Evolutionary conservation across 2,329 filamentous ascomycete species (phyloP).

Genomic region (Ophiocordyceps australis): DNA sequence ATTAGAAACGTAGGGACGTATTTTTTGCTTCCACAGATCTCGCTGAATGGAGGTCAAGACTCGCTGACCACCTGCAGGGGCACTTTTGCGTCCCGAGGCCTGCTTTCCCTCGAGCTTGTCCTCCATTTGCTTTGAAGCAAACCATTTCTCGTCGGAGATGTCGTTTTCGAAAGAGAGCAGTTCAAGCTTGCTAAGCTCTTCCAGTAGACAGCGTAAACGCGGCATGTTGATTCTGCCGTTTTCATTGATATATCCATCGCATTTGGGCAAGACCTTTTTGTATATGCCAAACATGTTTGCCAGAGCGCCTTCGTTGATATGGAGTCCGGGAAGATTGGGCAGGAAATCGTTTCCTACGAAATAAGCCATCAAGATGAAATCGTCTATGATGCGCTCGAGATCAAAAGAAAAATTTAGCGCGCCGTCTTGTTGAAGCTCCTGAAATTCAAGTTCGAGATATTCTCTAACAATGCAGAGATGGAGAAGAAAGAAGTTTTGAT

Average conservation of each 20-base stretch:
- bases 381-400: slow-evolving; percentile 91
- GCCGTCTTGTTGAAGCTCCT: slow-evolving; percentile 65
- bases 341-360: slow-evolving; percentile 99
- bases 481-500: slow-evolving; percentile 96
- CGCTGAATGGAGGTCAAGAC: slow-evolving; percentile 67
- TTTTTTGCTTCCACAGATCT: slow-evolving; percentile 58
- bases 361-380: slow-evolving; percentile 99
- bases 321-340: slow-evolving; percentile 84
- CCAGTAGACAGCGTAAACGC: slow-evolving; percentile 58
- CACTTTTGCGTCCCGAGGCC: slow-evolving; percentile 30
- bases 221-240: slow-evolving; percentile 79
- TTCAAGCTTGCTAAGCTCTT: slow-evolving; percentile 77
- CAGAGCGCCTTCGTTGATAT: slow-evolving; percentile 96
- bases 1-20: slow-evolving; percentile 68
- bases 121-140: slow-evolving; percentile 66
- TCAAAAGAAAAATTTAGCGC: slow-evolving; percentile 65
- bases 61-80: slow-evolving; percentile 41
- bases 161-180: slow-evolving; percentile 87
- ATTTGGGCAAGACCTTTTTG: slow-evolving; percentile 72
- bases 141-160: slow-evolving; percentile 77
- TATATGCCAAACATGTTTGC: slow-evolving; percentile 96
- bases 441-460: slow-evolving; percentile 92
- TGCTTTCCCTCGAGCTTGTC: slow-evolving; percentile 42
- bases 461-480: slow-evolving; percentile 96
- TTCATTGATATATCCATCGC: slow-evolving; percentile 93